Percentiles rank a stretch among this genome's conserved stretches.
phyloP scores from a whole-genome alignment of 805 yeast genomes.

The Huiozyma sinensis region DNA sequence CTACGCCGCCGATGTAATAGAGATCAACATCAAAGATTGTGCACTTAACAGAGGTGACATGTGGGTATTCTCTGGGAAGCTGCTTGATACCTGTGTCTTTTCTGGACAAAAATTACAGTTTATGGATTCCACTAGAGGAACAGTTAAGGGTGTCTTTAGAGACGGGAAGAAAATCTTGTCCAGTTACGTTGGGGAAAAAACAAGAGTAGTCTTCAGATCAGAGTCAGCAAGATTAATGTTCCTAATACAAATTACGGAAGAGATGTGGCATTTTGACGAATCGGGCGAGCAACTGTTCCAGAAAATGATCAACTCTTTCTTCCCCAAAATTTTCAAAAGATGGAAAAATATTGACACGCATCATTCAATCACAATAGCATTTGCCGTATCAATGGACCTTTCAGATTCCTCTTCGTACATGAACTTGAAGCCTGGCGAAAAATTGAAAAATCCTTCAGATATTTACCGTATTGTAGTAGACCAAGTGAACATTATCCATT shows the following conservation, averaged over 20 bases:
- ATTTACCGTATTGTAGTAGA: slow-evolving; percentile 91
- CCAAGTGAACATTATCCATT: slow-evolving; percentile 75
- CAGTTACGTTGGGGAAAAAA: slow-evolving; percentile 61
- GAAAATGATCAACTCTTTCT: slow-evolving; percentile 80
- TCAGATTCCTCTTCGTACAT: slow-evolving; percentile 38
- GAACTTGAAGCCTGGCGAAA: slow-evolving; percentile 59
- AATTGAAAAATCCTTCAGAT: slow-evolving; percentile 57
- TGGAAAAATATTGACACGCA: slow-evolving; percentile 86
- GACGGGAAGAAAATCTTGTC: slow-evolving; percentile 63
- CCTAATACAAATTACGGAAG: slow-evolving; percentile 79
- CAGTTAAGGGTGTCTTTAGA: slow-evolving; percentile 49
- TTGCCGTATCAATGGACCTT: slow-evolving; percentile 63
- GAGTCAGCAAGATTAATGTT: slow-evolving; percentile 81
- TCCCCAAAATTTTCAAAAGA: slow-evolving; percentile 77
- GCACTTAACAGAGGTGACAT: slow-evolving; percentile 81
- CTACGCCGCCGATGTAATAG: slow-evolving; percentile 74
- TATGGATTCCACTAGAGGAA: slow-evolving; percentile 50
- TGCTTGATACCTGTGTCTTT: slow-evolving; percentile 57
- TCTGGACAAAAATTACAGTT: slow-evolving; percentile 54
- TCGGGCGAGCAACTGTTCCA: slow-evolving; percentile 91
- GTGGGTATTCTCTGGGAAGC: slow-evolving; percentile 67
- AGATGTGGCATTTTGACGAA: slow-evolving; percentile 98
- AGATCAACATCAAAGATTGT: slow-evolving; percentile 69
- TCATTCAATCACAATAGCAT: slow-evolving; percentile 84
- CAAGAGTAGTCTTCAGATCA: slow-evolving; percentile 79